A percentile compares a stretch with the other conserved stretches of the same genome.
phyloP scores from a whole-genome alignment of 495 filamentous ascomycete genomes.

The Aspergillus cavernicola region DNA sequence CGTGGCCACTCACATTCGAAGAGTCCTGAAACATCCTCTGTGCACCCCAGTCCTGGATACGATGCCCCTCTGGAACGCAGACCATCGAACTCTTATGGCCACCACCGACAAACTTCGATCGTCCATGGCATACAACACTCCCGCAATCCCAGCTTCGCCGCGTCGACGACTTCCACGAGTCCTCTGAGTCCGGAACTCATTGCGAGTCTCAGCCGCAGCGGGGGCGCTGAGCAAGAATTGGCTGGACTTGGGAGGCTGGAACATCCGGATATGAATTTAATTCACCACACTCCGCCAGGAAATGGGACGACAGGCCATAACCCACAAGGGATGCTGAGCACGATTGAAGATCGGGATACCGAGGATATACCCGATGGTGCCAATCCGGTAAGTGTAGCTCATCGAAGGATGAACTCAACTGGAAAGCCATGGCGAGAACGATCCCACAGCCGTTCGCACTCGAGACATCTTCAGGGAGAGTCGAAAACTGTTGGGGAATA shows the following conservation, averaged over 20 bases:
- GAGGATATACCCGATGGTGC: constrained; percentile 21
- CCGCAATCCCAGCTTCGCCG: constrained; percentile 72
- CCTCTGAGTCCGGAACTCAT: constrained; percentile 82
- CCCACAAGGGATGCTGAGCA: constrained; percentile 31
- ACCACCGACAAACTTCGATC: constrained; percentile 91
- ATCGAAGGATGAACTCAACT: constrained; percentile 48
- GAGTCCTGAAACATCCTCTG: constrained; percentile 43
- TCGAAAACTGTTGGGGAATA: constrained; percentile 93
- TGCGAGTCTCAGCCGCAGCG: constrained; percentile 55
- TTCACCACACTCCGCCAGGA: constrained; percentile 21
- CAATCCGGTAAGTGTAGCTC: constrained; percentile 25
- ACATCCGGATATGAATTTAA: constrained; percentile 29
- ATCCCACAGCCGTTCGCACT: constrained; percentile 77
- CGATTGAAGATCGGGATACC: constrained; percentile 40
- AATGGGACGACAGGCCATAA: constrained; percentile 22
- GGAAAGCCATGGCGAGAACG: constrained; percentile 65
- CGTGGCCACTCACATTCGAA: constrained; percentile 55
- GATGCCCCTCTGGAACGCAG: constrained; percentile 63
- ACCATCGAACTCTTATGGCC: constrained; percentile 71
- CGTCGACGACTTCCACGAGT: constrained; percentile 61
- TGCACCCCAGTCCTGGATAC: constrained; percentile 41
- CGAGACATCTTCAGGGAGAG: constrained; percentile 69
- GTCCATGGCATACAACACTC: constrained; percentile 94
- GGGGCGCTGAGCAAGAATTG: constrained; percentile 23
- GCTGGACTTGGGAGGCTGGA: constrained; percentile 26